Evolutionary conservation across 768 basidiomycete genomes (phyloP), one percentile per base, ranked within the genome.

Genomic region (Austroboletus eburneus): DNA sequence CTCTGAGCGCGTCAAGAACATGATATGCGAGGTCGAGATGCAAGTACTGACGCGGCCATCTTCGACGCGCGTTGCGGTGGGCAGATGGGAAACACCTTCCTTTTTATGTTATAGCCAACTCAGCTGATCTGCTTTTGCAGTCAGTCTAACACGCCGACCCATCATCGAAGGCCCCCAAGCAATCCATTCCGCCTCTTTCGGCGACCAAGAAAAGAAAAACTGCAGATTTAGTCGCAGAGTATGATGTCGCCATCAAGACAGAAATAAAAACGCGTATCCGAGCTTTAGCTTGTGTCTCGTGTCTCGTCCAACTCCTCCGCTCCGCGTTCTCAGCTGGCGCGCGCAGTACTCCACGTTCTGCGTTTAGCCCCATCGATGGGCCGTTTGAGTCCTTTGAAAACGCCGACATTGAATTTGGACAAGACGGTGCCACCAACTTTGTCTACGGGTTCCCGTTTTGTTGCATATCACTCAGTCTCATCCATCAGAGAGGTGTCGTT

Each of bases 1-100:
- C 77, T 93, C 91, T 74, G 91, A 93, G 75, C 91, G 86, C 72
- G 91, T 92, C 70, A 91, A 78, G 68, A 93, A 93, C 91, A 93
- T 93, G 62, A 59, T 69, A 49, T 51, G 22, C 36, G 38, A 55
- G 39, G 48, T 45, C 32, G 27, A 49, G 40, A 25, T 48, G 65
- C 62, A 27, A 27, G 27, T 27, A 27, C 27, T 27, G 27, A 27
- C 27, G 27, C 61, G 69, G 12, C 69, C 64, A 65, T 42, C 51
- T 48, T 49, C 55, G 63, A 65, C 64, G 64, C 65, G 65, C 67
- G 66, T 66, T 64, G 57, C 2, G 50, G 32, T 44, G 36, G 17
- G 36, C 39, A 43, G 50, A 60, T 66, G 65, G 61, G 64, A 68
- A 66, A 9, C 5, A 53, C n/a, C 20, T 66, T 57, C 59, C 56